These are phyloP conservation scores for Komagataella mondaviorum DNA, from an alignment of 805 yeast genomes.

Conservation along the genomic window DNA sequence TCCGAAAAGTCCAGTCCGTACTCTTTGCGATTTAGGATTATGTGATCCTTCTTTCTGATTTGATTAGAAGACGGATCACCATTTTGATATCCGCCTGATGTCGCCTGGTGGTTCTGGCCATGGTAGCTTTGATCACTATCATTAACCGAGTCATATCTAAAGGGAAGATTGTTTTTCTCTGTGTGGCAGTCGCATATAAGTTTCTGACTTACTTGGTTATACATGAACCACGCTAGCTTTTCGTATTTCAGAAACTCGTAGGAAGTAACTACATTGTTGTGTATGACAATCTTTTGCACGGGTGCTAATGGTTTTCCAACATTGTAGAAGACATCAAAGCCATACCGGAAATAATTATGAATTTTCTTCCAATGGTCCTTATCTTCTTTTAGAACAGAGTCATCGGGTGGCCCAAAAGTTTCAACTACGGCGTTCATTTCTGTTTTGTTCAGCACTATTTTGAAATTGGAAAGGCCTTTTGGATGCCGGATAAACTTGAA, in stretches of 20 bases:
- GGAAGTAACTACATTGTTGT: conserved; percentile 38
- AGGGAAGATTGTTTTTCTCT: background rate
- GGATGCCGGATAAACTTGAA: conserved; percentile 14
- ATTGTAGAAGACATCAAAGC: conserved; percentile 40
- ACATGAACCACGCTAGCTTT: conserved; percentile 29
- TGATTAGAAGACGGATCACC: background rate
- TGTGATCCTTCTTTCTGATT: conserved; percentile 8
- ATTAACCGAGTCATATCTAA: background rate
- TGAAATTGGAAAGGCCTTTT: conserved; percentile 5
- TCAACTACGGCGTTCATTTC: conserved; percentile 34
- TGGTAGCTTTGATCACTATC: background rate
- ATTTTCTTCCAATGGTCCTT: conserved; percentile 18
- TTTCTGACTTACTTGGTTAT: conserved; percentile 1
- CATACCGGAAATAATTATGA: conserved; percentile 43
- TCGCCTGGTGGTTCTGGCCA: background rate
- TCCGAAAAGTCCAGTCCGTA: conserved; percentile 14
- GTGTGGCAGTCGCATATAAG: background rate
- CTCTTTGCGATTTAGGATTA: conserved; percentile 19
- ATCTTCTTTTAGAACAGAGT: conserved; percentile 25
- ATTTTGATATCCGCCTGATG: background rate
- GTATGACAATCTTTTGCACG: conserved; percentile 33
- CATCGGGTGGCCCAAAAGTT: conserved; percentile 45
- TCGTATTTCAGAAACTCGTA: conserved; percentile 42
- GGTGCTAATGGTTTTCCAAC: conserved; percentile 9
- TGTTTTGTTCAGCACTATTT: conserved; percentile 24